Percentiles rank a stretch among this genome's conserved stretches.
Evolutionary conservation across 2,329 filamentous ascomycete genomes (phyloP).

Genomic region (Teratosphaeria destructans): DNA sequence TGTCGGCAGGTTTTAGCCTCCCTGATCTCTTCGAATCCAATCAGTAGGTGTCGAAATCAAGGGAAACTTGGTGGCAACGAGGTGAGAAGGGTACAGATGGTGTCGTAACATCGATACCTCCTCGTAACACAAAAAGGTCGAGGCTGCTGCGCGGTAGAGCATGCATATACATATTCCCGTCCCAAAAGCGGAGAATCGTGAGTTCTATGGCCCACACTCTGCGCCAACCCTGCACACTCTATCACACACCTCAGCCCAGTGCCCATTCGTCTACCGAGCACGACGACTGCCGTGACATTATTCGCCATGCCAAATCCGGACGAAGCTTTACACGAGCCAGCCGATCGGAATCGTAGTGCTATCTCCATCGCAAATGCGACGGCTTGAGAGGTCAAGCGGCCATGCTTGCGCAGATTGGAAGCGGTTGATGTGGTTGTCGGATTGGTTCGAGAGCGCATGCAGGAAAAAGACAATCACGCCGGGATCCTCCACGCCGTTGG

Average conservation of each 20-base stretch:
- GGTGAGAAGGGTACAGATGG: neutral
- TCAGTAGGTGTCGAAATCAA: neutral
- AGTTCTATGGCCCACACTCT: neutral
- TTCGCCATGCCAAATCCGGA: neutral
- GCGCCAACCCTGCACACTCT: neutral
- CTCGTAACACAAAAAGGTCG: neutral
- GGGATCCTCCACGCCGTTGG: neutral
- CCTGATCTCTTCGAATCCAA: neutral
- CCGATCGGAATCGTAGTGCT: neutral
- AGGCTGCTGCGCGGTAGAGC: conserved; percentile 1
- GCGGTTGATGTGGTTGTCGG: neutral
- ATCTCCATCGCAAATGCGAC: neutral
- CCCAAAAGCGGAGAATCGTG: neutral
- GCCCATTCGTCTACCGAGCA: neutral
- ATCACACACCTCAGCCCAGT: neutral
- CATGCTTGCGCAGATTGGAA: neutral
- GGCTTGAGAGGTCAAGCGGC: neutral
- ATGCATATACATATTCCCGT: conserved; percentile 2
- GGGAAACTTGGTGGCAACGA: neutral
- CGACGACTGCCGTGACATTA: neutral
- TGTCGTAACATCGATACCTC: neutral
- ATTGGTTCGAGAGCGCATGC: neutral
- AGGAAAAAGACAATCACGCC: neutral
- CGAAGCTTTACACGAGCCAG: neutral
- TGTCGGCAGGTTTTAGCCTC: neutral